Conservation (phyloP, 2,329 filamentous ascomycete genomes). For the Verticillium isaacii region DNA sequence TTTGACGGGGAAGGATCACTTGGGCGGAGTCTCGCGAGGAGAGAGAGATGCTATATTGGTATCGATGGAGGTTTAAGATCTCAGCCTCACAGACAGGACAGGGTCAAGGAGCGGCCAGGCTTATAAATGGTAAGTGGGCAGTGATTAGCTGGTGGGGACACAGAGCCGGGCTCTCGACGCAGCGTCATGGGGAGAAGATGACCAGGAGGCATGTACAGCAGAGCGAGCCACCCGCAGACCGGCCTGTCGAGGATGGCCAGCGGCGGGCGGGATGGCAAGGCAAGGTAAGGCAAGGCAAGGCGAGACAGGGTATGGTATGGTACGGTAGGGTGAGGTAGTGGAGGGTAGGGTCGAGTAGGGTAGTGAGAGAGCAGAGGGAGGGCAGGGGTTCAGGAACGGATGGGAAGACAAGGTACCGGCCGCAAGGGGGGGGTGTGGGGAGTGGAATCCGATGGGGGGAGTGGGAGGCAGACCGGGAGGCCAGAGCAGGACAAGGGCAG, state of each 20-base stretch:
- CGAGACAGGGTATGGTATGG: neutral
- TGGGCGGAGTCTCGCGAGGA: conserved; percentile 11
- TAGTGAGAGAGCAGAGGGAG: neutral
- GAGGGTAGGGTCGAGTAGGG: neutral
- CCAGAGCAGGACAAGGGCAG: conserved; percentile 1
- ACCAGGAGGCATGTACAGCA: conserved; percentile 6
- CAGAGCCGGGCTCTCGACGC: conserved; percentile 9
- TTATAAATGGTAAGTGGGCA: conserved; percentile 15
- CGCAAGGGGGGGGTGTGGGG: neutral
- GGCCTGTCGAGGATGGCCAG: neutral
- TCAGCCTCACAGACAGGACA: conserved; percentile 11
- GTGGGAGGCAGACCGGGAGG: conserved; percentile 7
- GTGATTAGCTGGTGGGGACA: conserved; percentile 11
- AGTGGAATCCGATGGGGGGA: conserved; percentile 1
- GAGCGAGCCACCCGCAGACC: conserved; percentile 6
- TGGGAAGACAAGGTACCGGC: conserved; percentile 2
- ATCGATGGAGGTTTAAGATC: conserved; percentile 14
- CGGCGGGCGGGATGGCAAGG: conserved; percentile 1
- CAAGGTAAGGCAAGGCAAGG: conserved; percentile 1
- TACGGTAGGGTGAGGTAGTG: neutral
- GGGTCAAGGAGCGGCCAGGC: conserved; percentile 10
- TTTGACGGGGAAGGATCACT: conserved; percentile 1
- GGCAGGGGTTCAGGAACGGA: neutral
- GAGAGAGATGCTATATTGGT: conserved; percentile 14
- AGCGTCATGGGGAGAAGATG: conserved; percentile 5